Evolutionary conservation across 1,139 yeast genomes (phyloP).

Genomic region (Yamadazyma trypodendri): DNA sequence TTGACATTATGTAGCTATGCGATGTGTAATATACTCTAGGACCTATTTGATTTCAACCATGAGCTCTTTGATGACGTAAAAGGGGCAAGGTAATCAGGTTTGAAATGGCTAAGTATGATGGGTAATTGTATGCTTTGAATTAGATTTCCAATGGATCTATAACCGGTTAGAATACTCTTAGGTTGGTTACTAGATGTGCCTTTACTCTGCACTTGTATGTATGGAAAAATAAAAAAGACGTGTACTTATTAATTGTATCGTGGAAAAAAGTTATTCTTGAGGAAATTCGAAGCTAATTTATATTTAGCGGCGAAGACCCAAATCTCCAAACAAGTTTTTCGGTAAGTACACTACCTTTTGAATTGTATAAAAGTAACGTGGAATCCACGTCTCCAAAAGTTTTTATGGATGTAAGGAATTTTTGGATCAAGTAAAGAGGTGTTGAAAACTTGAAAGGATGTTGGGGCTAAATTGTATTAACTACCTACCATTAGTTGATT

Average conservation of each 20-base stretch:
- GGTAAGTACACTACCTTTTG: constrained; percentile 3
- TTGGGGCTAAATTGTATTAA: no score
- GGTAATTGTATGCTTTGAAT: neutral
- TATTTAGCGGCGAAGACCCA: constrained; percentile 1
- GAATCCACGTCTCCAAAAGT: neutral
- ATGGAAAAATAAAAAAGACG: neutral
- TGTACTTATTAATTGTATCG: neutral
- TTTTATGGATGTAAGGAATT: neutral
- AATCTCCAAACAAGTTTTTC: neutral
- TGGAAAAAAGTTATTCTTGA: constrained; percentile 2
- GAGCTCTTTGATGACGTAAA: neutral
- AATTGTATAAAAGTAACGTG: constrained; percentile 3
- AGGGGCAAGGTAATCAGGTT: neutral
- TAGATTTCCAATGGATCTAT: no score
- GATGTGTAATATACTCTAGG: neutral
- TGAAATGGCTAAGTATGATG: neutral
- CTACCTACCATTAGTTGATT: no score
- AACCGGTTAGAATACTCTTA: no score
- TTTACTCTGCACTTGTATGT: no score
- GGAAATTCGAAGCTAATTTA: constrained; percentile 6
- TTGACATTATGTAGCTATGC: constrained; percentile 30
- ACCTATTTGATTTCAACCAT: neutral
- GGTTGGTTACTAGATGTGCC: no score
- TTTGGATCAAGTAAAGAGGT: neutral
- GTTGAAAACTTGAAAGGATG: neutral